Base-by-base conservation (phyloP, 768 basidiomycete genomes). In the Pisolithus tinctorius region DNA sequence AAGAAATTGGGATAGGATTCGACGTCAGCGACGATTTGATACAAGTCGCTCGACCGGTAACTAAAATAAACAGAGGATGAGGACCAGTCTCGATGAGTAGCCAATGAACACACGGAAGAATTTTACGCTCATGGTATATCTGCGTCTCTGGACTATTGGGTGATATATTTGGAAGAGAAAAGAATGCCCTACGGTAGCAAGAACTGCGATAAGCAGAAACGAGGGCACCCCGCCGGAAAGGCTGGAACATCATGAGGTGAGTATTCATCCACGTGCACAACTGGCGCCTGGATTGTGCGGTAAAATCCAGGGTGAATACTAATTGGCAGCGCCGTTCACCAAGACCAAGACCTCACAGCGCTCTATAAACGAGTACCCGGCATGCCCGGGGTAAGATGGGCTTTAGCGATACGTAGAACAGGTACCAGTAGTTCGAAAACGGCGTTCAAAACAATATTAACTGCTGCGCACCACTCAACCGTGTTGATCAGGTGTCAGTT, bases 1-100 rank as follows among this genome's bases (percentile, higher is more conserved):
- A 99, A 73, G 65, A 97, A 99, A 52, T 71, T 73, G 9, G 83
- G 78, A 66, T 98, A 99, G 2, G 88, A 88, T 14, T 75, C 81
- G 26, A 97, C 86, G 68, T 98, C 85, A 13, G 93, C 80, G 49
- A 99, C 91, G 53, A 98, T 69, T 7, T 81, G 71, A 69, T 94
- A 98, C 4, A 98, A 75, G 66, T 96, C 82, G 47, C 74, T 74
- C 55, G 78, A 83, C 16, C 74, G 77, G 63, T 94, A 97, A 39
- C 94, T 96, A 55, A 49, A 46, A 42, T 55, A 50, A 45, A 42
- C 25, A 46, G 53, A 44, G 53, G 54, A 52, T 50, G 50, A 49
- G n/a, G 47, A 54, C 45, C 31, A 47, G 45, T 31, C 30, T 31
- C 45, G 1, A 34, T 2, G 8, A 25, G 42, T 40, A 20, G 36